phyloP scores from a whole-genome alignment of 257 asterid species.

The Capsicum baccatum region DNA sequence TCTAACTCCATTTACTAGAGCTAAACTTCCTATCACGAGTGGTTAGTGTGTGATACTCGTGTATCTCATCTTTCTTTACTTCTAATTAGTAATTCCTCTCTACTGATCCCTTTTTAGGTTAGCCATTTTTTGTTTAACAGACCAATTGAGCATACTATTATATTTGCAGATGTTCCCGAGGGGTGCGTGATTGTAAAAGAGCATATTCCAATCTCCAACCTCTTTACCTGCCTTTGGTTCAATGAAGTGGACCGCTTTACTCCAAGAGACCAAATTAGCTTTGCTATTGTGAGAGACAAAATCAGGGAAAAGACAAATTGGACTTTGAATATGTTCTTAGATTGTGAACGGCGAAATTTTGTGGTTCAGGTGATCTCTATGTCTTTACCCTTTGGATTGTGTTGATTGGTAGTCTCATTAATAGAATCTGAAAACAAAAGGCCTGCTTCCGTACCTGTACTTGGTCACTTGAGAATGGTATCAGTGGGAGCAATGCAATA shows the following conservation, averaged over 20 bases:
- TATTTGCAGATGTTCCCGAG: constrained; percentile 86
- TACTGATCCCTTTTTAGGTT: neutral
- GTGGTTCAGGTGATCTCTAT: constrained; percentile 75
- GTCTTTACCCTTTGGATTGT: neutral
- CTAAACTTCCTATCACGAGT: constrained; percentile 83
- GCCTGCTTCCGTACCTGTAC: neutral
- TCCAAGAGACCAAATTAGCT: constrained; percentile 92
- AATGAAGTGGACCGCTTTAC: constrained; percentile 94
- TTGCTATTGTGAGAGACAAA: constrained; percentile 90
- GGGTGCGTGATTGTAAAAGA: constrained; percentile 92
- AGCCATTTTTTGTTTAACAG: neutral
- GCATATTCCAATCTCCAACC: constrained; percentile 83
- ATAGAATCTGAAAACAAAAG: neutral
- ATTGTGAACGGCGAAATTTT: constrained; percentile 89
- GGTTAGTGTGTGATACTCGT: constrained; percentile 48
- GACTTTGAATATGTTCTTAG: constrained; percentile 85
- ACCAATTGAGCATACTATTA: neutral
- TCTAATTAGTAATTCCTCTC: constrained; percentile 20
- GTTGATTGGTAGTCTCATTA: neutral
- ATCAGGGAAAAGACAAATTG: constrained; percentile 74
- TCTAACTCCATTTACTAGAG: constrained; percentile 71
- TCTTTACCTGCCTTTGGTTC: constrained; percentile 95
- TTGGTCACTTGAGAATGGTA: neutral
- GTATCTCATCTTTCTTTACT: neutral
- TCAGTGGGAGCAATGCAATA: neutral